Evolutionary conservation across 768 basidiomycete genomes (phyloP).

Genomic region (Candolleomyces eurysporus): DNA sequence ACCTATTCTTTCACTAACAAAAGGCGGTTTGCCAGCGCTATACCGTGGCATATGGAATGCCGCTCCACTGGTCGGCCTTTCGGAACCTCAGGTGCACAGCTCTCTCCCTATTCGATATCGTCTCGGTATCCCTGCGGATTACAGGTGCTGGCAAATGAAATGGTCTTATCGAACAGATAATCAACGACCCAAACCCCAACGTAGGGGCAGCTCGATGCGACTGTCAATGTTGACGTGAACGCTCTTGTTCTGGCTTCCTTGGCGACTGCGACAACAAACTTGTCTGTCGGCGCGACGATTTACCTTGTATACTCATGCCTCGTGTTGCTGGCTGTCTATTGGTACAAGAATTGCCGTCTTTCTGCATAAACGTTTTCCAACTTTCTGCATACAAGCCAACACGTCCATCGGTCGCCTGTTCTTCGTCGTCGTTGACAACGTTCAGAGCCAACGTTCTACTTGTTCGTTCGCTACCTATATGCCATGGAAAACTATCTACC

Average conservation of each 20-base stretch:
- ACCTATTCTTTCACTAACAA: not conserved
- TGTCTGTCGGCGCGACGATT: not conserved
- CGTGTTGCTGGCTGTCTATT: not conserved
- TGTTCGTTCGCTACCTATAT: too few relatives aligned
- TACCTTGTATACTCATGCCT: not conserved
- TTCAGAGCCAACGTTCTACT: too few relatives aligned
- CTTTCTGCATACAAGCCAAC: not conserved
- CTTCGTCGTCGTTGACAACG: too few relatives aligned
- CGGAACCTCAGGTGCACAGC: not conserved
- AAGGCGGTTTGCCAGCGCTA: not conserved
- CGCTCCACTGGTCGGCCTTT: not conserved
- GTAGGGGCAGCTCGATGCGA: too few relatives aligned
- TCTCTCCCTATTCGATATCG: not conserved
- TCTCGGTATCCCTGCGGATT: not conserved
- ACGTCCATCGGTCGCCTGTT: too few relatives aligned
- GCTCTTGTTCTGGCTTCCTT: not conserved
- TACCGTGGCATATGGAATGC: not conserved
- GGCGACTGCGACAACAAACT: not conserved
- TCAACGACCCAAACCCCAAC: too few relatives aligned
- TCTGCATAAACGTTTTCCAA: not conserved
- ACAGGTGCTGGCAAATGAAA: not conserved
- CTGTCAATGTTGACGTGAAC: too few relatives aligned
- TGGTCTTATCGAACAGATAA: too few relatives aligned
- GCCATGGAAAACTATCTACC: too few relatives aligned
- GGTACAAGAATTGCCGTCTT: not conserved